Conservation (phyloP, 176 grass and related monocot species). For the Alopecurus myosuroides region DNA sequence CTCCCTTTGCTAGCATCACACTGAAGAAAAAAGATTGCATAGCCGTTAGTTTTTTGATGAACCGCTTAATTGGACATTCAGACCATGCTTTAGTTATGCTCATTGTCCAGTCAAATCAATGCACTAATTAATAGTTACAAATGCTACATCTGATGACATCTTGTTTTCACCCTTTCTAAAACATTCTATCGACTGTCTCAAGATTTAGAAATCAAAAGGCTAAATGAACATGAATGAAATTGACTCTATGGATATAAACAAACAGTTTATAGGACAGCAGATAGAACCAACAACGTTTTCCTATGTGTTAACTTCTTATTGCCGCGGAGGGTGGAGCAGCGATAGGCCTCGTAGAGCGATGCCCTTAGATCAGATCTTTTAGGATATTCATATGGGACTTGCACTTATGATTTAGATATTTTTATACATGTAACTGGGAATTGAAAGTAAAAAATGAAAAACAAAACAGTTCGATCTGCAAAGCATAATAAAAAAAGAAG, state of each 20-base stretch:
- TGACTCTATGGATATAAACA: neutral
- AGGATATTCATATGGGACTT: too few relatives aligned
- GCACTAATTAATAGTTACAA: neutral
- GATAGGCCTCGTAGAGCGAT: too few relatives aligned
- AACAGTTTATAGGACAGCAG: neutral
- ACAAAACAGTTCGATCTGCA: too few relatives aligned
- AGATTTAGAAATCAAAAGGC: neutral
- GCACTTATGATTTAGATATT: too few relatives aligned
- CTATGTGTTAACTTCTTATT: too few relatives aligned
- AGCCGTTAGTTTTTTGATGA: neutral
- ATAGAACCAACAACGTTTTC: too few relatives aligned
- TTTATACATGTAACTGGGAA: too few relatives aligned
- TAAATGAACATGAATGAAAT: neutral
- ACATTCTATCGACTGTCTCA: neutral
- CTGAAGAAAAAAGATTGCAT: constrained; percentile 28
- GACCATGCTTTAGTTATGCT: neutral
- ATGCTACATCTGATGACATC: neutral
- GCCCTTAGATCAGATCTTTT: too few relatives aligned
- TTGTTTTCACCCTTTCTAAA: neutral
- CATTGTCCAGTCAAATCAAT: neutral
- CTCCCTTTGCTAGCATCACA: constrained; percentile 43
- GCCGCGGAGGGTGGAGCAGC: too few relatives aligned
- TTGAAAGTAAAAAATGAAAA: too few relatives aligned
- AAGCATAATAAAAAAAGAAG: too few relatives aligned
- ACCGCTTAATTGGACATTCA: neutral